Conservation (phyloP, 352 stramenopile species). For the Pythium sp. region DNA sequence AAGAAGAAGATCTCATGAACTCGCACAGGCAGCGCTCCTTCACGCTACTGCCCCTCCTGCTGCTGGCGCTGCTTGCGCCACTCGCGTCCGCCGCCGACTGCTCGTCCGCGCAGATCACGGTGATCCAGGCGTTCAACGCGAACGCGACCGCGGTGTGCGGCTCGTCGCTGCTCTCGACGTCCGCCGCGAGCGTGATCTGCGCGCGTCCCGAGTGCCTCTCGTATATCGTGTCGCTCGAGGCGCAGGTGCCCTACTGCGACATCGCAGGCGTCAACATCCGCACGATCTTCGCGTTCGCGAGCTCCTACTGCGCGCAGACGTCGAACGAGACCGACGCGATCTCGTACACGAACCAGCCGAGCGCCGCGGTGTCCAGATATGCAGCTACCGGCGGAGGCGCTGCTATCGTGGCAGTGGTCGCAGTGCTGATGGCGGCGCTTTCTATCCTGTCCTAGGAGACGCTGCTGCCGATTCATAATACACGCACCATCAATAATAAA, state of each 20-base stretch:
- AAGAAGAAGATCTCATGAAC: not conserved
- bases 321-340: slow-evolving; percentile 16
- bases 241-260: slow-evolving; percentile 20
- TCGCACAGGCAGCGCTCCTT: not conserved
- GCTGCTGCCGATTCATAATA: not conserved
- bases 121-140: slow-evolving; percentile 11
- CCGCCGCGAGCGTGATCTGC: slow-evolving; percentile 8
- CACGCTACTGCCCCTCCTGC: not conserved
- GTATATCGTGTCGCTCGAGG: slow-evolving; percentile 14
- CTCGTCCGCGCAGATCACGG: slow-evolving; percentile 6
- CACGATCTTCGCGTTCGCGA: slow-evolving; percentile 12
- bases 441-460: not conserved
- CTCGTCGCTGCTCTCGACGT: slow-evolving; percentile 8
- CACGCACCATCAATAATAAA: not conserved
- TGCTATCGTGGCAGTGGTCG: not conserved
- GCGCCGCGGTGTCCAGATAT: not conserved
- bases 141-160: slow-evolving; percentile 17
- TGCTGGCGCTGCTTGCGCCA: not conserved
- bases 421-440: slow-evolving; percentile 1
- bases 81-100: slow-evolving; percentile 4
- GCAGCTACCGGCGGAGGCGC: not conserved
- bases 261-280: slow-evolving; percentile 13
- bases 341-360: slow-evolving; percentile 13
- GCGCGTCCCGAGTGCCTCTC: slow-evolving; percentile 10
- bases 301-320: slow-evolving; percentile 12